Evolutionary conservation across 1,284 basidiomycete species (phyloP).

Genomic region (Ceratobasidium sp.): DNA sequence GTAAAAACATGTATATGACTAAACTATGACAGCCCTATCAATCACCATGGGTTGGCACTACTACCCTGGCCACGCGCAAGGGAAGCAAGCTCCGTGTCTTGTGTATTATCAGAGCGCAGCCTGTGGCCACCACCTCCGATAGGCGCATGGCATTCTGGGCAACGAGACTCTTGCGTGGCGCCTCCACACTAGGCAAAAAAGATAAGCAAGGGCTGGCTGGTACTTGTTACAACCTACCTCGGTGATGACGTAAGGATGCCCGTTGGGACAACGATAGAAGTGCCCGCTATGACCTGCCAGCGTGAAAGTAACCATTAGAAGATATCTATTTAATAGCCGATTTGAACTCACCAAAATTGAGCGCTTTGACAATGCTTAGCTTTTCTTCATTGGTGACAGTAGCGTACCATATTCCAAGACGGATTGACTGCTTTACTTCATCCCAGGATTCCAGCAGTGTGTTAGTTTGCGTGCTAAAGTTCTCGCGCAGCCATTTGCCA

Average conservation of each 20-base stretch:
- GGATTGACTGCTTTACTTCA: slow-evolving; percentile 51
- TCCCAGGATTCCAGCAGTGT: slow-evolving; percentile 9
- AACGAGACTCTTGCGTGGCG: slow-evolving; percentile 61
- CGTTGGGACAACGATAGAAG: slow-evolving; percentile 65
- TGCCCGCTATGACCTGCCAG: slow-evolving; percentile 64
- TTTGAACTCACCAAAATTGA: slow-evolving; percentile 21
- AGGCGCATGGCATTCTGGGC: slow-evolving; percentile 65
- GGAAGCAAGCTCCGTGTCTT: too few species aligned
- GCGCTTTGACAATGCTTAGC: slow-evolving; percentile 64
- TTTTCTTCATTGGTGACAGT: slow-evolving; percentile 66
- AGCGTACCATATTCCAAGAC: slow-evolving; percentile 59
- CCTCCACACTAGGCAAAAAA: slow-evolving; percentile 66
- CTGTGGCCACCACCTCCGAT: slow-evolving; percentile 65
- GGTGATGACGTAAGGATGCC: slow-evolving; percentile 65
- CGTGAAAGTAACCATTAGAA: too few species aligned
- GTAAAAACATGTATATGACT: too few species aligned
- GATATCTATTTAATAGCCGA: too few species aligned
- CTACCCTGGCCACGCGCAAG: too few species aligned
- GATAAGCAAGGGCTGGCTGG: slow-evolving; percentile 22
- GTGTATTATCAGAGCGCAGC: slow-evolving; percentile 61
- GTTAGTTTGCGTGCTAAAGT: background rate
- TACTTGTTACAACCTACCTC: slow-evolving; percentile 57
- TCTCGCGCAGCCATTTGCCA: background rate
- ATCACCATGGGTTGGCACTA: too few species aligned
- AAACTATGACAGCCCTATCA: too few species aligned